Percentiles rank a stretch among this genome's conserved stretches.
Conservation (phyloP, 139 green algal species). For the Chlorella vulgaris region DNA sequence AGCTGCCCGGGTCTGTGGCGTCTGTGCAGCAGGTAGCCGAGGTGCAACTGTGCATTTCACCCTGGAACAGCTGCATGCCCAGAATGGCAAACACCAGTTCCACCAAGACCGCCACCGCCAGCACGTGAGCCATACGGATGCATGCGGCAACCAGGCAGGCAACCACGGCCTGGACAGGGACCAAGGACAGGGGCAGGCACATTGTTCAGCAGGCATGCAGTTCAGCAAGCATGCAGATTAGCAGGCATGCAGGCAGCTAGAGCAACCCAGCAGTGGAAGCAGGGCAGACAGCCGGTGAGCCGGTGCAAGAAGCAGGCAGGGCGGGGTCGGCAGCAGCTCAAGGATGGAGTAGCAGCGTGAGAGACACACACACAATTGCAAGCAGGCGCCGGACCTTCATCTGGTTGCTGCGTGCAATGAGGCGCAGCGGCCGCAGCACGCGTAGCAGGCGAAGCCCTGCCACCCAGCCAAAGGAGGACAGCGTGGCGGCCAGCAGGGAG, state of each 20-base stretch:
- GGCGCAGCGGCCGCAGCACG: background rate
- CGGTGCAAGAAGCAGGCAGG: too few relatives aligned
- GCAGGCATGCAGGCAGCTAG: too few relatives aligned
- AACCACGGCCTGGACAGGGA: background rate
- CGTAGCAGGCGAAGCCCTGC: background rate
- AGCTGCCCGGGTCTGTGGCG: background rate
- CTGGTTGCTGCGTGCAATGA: background rate
- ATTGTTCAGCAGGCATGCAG: too few relatives aligned
- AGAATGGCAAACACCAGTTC: conserved; percentile 5
- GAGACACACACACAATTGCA: too few relatives aligned
- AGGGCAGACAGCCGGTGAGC: too few relatives aligned
- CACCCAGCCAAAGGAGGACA: background rate
- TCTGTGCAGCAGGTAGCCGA: background rate
- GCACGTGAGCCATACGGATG: background rate
- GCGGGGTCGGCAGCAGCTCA: too few relatives aligned
- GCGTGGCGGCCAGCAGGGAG: background rate
- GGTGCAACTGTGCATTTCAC: background rate
- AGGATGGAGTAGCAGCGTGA: too few relatives aligned
- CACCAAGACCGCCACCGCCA: background rate
- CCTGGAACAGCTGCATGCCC: background rate
- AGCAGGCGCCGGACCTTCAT: background rate
- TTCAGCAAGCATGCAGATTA: too few relatives aligned
- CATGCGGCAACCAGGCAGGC: background rate
- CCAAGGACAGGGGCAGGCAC: background rate
- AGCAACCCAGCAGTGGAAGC: too few relatives aligned